Conservation (phyloP, 2,329 filamentous ascomycete species). For the Penicillium polonicum region DNA sequence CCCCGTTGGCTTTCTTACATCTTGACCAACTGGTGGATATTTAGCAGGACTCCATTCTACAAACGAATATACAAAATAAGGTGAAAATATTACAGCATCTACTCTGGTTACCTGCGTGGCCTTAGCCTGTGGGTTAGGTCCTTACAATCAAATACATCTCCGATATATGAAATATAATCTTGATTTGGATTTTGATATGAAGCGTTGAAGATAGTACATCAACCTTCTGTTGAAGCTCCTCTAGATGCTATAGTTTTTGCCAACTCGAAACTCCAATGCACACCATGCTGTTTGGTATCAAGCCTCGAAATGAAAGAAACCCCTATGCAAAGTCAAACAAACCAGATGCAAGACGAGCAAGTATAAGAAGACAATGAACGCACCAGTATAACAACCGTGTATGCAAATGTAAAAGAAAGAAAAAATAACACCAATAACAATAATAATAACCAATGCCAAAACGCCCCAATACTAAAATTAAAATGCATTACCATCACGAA, state of each 20-base stretch:
- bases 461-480: not conserved
- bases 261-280: not conserved
- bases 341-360: not conserved
- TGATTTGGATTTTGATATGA: not conserved
- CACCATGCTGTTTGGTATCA: not conserved
- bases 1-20: no score
- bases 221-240: not conserved
- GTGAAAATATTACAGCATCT: no score
- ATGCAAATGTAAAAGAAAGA: not conserved
- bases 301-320: not conserved
- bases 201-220: not conserved
- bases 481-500: not conserved
- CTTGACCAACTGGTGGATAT: no score
- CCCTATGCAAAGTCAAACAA: not conserved
- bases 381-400: not conserved
- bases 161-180: not conserved
- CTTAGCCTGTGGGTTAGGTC: no score
- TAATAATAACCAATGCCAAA: not conserved
- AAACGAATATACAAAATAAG: no score
- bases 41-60: no score
- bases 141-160: not conserved
- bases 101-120: no score
- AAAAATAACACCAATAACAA: not conserved
- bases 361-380: not conserved
- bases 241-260: not conserved